Base-by-base conservation (phyloP, 176 grass and related monocot species). In the Juncus effusus region DNA sequence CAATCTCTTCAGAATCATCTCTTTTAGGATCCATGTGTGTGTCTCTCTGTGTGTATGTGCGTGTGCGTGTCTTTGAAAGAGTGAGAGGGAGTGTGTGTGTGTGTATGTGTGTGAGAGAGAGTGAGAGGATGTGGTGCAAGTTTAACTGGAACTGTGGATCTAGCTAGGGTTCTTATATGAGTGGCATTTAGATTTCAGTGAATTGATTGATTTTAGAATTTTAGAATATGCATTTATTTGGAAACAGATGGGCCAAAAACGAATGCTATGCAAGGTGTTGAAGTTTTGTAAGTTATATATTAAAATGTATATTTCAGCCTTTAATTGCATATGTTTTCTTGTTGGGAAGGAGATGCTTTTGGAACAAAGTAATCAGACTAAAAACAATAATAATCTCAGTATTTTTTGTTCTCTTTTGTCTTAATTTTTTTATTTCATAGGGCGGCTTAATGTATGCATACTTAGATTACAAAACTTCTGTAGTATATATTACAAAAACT, bases 181-280 rank as follows among this genome's bases (percentile, higher is more conserved):
- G 13, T 38, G 36, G 12, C 37, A 61, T 61, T 11, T 44, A 7
- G 16, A 44, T 1, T 69, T 39, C 50, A 51, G 55, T 69, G 55
- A 69, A 13, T 3, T 53, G 13, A 54, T n/a, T 54, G 10, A 8
- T 5, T 12, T 0, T 39, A 55, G 37, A 8, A 51, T 69, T 47
- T 55, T 69, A 14, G 47, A 6, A 28, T 69, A 28, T 69, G 50
- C 65, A 10, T 55, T 69, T 51, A 54, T 69, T 69, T 55, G 10
- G 36, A 40, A 36, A 55, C 35, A 13, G 49, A 69, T 6, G 65
- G 65, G 55, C 65, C 50, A 55, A 47, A 39, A 63, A 28, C 28
- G 4, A 15, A 65, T 42, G 10, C 44, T 28, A 28, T 1, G 19
- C 19, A 28, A 28, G 19, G 19, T 28, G 19, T 28, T 28, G 19